Conservation (phyloP, 345 rosid species). For the Brassica carinata region DNA sequence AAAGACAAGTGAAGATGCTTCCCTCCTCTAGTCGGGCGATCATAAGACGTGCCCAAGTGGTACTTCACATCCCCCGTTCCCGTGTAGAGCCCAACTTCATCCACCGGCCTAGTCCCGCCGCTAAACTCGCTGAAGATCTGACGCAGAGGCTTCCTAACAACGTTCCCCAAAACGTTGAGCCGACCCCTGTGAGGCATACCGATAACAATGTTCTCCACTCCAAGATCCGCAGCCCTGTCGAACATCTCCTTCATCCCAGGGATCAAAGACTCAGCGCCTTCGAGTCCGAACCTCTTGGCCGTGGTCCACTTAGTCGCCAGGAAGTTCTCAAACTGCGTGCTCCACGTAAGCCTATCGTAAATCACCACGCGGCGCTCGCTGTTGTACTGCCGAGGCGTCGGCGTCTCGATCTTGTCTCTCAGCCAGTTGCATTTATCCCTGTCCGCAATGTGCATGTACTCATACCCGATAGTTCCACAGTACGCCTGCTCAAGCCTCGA, state of each 20-base stretch:
- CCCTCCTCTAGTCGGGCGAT: constrained; percentile 87
- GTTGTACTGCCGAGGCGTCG: constrained; percentile 68
- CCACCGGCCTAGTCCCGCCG: constrained; percentile 80
- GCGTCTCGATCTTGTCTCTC: constrained; percentile 87
- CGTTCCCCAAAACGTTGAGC: constrained; percentile 76
- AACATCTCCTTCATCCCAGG: constrained; percentile 95
- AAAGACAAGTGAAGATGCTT: constrained; percentile 80
- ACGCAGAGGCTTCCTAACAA: constrained; percentile 76
- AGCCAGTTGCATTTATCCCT: constrained; percentile 81
- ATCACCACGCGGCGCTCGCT: constrained; percentile 71
- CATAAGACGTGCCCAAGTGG: constrained; percentile 86
- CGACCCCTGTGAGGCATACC: constrained; percentile 88
- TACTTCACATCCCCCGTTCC: constrained; percentile 89
- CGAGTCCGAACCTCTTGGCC: constrained; percentile 87
- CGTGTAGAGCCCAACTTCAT: constrained; percentile 76
- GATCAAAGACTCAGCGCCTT: constrained; percentile 86
- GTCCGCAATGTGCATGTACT: constrained; percentile 86
- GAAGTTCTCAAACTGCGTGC: constrained; percentile 85
- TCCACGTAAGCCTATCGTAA: constrained; percentile 82
- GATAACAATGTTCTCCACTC: constrained; percentile 81
- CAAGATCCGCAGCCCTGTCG: constrained; percentile 76
- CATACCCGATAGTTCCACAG: constrained; percentile 80
- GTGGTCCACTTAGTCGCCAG: constrained; percentile 88
- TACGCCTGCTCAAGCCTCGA: constrained; percentile 85
- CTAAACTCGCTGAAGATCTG: constrained; percentile 84